Evolutionary conservation across 768 basidiomycete species (phyloP).

Genomic region (Rhizopogon rudus): DNA sequence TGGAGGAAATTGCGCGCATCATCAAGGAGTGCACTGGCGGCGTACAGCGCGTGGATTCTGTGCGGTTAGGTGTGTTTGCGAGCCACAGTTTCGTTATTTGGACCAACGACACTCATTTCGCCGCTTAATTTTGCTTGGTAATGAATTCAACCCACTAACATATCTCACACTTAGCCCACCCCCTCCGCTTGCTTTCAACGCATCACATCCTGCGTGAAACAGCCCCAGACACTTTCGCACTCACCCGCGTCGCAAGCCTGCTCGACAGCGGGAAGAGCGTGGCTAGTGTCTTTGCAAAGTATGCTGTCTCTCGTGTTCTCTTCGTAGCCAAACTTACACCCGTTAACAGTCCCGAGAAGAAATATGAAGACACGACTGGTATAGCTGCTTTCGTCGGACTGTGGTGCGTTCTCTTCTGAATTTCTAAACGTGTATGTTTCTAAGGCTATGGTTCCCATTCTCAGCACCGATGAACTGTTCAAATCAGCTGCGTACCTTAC

Average conservation of each 20-base stretch:
- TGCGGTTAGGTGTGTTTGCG: not conserved
- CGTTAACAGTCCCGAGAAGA: slow-evolving; percentile 19
- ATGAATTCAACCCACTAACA: not conserved
- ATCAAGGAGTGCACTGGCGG: not conserved
- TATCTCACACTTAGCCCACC: not conserved
- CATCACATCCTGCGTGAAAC: slow-evolving; percentile 72
- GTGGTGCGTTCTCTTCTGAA: slow-evolving; percentile 38
- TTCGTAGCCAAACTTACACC: not conserved
- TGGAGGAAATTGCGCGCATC: slow-evolving; percentile 22
- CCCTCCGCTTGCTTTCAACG: slow-evolving; percentile 43
- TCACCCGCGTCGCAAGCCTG: slow-evolving; percentile 64
- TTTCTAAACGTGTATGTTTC: not conserved
- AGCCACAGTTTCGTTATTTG: too few relatives aligned
- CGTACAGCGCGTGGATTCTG: not conserved
- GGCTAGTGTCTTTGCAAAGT: slow-evolving; percentile 46
- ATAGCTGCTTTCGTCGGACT: slow-evolving; percentile 48
- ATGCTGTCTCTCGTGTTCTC: slow-evolving; percentile 3
- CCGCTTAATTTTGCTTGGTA: not conserved
- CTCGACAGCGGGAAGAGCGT: slow-evolving; percentile 64
- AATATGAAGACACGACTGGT: slow-evolving; percentile 63
- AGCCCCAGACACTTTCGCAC: slow-evolving; percentile 65
- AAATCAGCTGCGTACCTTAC: slow-evolving; percentile 75
- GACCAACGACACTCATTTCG: not conserved
- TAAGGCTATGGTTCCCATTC: not conserved
- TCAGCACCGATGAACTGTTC: slow-evolving; percentile 70